Conservation (phyloP, 2,329 filamentous ascomycete species). For the Paracoccidioides lutzii region DNA sequence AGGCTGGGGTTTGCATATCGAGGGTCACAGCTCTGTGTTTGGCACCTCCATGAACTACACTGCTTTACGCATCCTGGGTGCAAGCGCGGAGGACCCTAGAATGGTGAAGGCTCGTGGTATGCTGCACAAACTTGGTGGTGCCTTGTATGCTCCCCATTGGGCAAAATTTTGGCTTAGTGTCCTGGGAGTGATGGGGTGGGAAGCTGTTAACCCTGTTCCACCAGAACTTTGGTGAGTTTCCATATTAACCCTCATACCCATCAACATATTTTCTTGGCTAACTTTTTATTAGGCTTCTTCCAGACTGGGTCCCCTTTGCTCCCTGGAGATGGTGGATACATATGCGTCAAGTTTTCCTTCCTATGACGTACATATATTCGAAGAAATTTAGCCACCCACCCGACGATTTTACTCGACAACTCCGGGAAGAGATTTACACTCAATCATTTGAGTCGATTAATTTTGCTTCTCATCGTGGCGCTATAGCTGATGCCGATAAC, state of each 20-base stretch:
- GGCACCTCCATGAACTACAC: constrained; percentile 85
- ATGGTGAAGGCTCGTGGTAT: constrained; percentile 75
- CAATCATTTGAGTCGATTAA: constrained; percentile 66
- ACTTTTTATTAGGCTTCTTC: constrained; percentile 45
- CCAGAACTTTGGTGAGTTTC: constrained; percentile 64
- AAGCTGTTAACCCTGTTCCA: constrained; percentile 85
- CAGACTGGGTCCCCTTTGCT: constrained; percentile 78
- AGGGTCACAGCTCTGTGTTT: constrained; percentile 83
- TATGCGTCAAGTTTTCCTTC: constrained; percentile 88
- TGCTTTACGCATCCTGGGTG: constrained; percentile 65
- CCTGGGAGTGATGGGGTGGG: constrained; percentile 73
- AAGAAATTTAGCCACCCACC: constrained; percentile 66
- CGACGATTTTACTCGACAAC: constrained; percentile 56
- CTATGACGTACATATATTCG: constrained; percentile 84
- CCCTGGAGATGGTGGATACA: constrained; percentile 98
- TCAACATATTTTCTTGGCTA: constrained; percentile 3
- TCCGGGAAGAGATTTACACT: constrained; percentile 72
- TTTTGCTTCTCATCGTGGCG: constrained; percentile 68
- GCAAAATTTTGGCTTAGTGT: constrained; percentile 90
- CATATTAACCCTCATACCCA: neutral
- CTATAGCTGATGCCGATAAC: constrained; percentile 67
- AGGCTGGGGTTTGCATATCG: constrained; percentile 95
- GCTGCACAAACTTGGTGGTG: constrained; percentile 75
- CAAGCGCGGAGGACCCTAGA: constrained; percentile 66
- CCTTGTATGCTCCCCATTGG: constrained; percentile 79